Evolutionary conservation across 2,329 filamentous ascomycete species (phyloP).

Genomic region (Alternaria dauci): DNA sequence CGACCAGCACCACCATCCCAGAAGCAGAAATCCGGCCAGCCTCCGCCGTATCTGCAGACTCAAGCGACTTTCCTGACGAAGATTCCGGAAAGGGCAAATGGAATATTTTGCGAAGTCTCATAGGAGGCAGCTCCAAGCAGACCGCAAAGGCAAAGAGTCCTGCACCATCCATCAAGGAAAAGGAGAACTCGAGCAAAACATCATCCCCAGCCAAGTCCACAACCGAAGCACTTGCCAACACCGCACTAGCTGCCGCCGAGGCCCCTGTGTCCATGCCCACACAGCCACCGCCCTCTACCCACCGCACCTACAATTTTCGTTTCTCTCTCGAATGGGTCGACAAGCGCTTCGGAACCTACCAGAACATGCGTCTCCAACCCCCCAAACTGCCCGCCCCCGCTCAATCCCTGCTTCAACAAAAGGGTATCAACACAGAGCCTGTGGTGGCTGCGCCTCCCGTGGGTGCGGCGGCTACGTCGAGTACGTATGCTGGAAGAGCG

Average conservation of each 20-base stretch:
- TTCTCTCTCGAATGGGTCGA: slow-evolving; percentile 76
- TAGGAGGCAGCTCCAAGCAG: slow-evolving; percentile 59
- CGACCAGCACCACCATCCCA: slow-evolving; percentile 25
- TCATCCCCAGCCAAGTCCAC: slow-evolving; percentile 15
- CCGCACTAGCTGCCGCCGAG: slow-evolving; percentile 19
- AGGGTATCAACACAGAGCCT: slow-evolving; percentile 39
- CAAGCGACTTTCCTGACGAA: slow-evolving; percentile 46
- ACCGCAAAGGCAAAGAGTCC: slow-evolving; percentile 53
- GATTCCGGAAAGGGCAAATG: slow-evolving; percentile 64
- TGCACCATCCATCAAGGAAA: slow-evolving; percentile 33
- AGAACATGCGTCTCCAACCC: slow-evolving; percentile 69
- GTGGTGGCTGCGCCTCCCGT: slow-evolving; percentile 45
- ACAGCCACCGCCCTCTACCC: slow-evolving; percentile 59
- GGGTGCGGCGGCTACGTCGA: slow-evolving; percentile 51
- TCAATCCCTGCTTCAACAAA: slow-evolving; percentile 67
- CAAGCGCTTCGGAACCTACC: slow-evolving; percentile 63
- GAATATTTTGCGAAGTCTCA: slow-evolving; percentile 70
- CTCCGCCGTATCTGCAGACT: slow-evolving; percentile 42
- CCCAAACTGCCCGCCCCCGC: slow-evolving; percentile 76
- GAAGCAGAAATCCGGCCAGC: slow-evolving; percentile 41
- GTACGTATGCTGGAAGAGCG: slow-evolving; percentile 73
- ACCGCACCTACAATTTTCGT: slow-evolving; percentile 72
- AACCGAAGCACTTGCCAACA: slow-evolving; percentile 9
- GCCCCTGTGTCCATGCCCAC: slow-evolving; percentile 10
- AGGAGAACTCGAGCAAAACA: slow-evolving; percentile 30